A percentile compares a stretch with the other conserved stretches of the same genome.
These are phyloP conservation scores for Trichoderma citrinoviride DNA, from an alignment of 2,329 filamentous ascomycete species.

Conservation along the genomic window DNA sequence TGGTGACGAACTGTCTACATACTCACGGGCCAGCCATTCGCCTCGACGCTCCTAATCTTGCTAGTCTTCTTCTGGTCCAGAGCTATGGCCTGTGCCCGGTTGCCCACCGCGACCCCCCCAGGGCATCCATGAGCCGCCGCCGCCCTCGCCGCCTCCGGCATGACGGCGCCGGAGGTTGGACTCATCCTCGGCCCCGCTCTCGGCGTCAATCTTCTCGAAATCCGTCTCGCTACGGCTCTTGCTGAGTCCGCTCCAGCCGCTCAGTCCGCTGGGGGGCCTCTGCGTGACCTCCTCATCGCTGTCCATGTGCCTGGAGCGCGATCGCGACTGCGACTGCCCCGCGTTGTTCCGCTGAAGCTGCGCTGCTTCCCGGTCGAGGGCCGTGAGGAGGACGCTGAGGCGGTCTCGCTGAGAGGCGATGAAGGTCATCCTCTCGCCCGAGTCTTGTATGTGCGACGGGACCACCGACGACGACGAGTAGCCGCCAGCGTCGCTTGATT, in stretches of 20 bases:
- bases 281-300: conserved; percentile 37
- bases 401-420: conserved; percentile 76
- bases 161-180: conserved; percentile 37
- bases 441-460: conserved; percentile 63
- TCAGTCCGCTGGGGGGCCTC: conserved; percentile 49
- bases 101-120: conserved; percentile 44
- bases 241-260: conserved; percentile 57
- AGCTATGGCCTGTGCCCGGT: conserved; percentile 34
- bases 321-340: conserved; percentile 30
- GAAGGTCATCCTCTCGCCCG: conserved; percentile 68
- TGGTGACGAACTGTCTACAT: conserved; percentile 23
- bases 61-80: conserved; percentile 42
- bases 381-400: conserved; percentile 69
- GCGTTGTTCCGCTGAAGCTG: conserved; percentile 48
- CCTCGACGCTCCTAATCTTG: conserved; percentile 35
- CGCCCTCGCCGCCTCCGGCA: conserved; percentile 27
- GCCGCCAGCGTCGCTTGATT: conserved; percentile 28
- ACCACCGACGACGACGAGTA: conserved; percentile 49
- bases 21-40: conserved; percentile 31
- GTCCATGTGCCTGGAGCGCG: conserved; percentile 27
- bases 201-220: conserved; percentile 83
- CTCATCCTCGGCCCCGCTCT: conserved; percentile 60
- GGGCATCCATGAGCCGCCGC: conserved; percentile 49
- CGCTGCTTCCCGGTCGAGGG: conserved; percentile 75
- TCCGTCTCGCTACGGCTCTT: conserved; percentile 85